Base-by-base conservation (phyloP, 2,329 filamentous ascomycete species). In the Dothidotthia symphoricarpi region DNA sequence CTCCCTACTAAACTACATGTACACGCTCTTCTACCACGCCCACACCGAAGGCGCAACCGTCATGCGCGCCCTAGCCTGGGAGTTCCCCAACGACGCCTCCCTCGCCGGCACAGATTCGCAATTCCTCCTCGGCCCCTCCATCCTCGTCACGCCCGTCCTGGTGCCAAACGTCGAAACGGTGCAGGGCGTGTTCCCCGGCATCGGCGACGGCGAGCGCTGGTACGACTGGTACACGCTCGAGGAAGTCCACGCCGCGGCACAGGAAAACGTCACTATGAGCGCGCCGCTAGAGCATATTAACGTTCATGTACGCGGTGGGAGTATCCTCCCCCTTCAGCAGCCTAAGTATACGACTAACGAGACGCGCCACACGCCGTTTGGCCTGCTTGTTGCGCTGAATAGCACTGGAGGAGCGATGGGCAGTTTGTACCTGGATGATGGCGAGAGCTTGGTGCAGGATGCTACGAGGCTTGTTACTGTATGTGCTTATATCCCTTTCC, bases 221-320 rank as follows among this genome's bases (percentile, higher is more conserved):
- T 89, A 88, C 55, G 84, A 88, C 60, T 88, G 83, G 83, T 87
- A 88, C 63, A 83, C 75, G 15, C 75, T 80, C 34, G 71, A 71
- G 0, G 71, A 72, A 0, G 69, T 85, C 2, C 55, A 69, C 13
- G 73, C 70, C 1, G 41, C 64, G 16, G 61, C 73, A 0, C 73
- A 75, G 4, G 66, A 73, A 37, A 82, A 82, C 53, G 72, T 72
- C 14, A 82, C 78, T 8, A 75, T 83, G 36, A 57, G 70, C 16
- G 80, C 80, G 4, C 79, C 79, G 0, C 64, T 82, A 1, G 75
- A 75, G n/a, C 77, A 88, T 51, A 88, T 88, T 28, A 83, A 83
- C 0, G 74, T 88, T 1, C 83, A 76, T 49, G 61, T 88, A 12
- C 75, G 83, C n/a, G 84, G 85, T n/a, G 84, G 83, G 1, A 70